Base-by-base conservation (phyloP, 2,329 filamentous ascomycete genomes). In the Xylariaceae sp. region DNA sequence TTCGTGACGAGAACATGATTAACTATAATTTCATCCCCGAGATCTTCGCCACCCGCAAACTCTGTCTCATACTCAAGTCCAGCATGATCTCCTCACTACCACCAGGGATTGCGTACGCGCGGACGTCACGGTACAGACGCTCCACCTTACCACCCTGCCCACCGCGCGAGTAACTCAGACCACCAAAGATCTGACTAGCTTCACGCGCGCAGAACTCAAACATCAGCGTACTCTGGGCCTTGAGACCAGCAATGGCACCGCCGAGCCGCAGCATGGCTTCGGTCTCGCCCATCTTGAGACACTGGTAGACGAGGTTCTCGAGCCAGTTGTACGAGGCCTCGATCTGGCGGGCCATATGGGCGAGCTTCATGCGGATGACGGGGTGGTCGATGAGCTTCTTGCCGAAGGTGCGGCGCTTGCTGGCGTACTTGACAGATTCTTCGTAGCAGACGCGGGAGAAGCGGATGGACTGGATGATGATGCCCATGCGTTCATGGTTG, bases 11-110 rank as follows among this genome's bases (percentile, higher is more conserved):
- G 17, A 18, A 18, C 17, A 18, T 18, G 17, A 18, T 18, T 8
- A 10, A 53, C 23, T 86, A 97, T 74, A 99, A 73, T 83, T 97
- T 99, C 93, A 97, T 97, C 8, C 94, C 94, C 74, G 96, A 80
- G 63, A 87, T 87, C 82, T 97, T 88, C 68, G 92, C 90, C 57
- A 99, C 94, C 74, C 85, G 87, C 80, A 96, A 74, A 64, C 88
- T 89, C 81, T 97, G 92, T 68, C 93, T 83, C 74, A 99, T 96
- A 77, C 90, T 96, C 71, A 99, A 76, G 75, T 99, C 94, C 66
- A 97, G 79, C 94, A 99, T 99, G 66, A 99, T 99, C 82, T 99
- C 94, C 79, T 99, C 93, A 66, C 87, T 91, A 23, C 94, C 94
- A 70, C 94, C 94, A 2, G 94, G 94, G 67, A 99, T 93, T 63